These are phyloP conservation scores for Thymus mandschuricus DNA, from an alignment of 257 asterid genomes.

Conservation along the genomic window DNA sequence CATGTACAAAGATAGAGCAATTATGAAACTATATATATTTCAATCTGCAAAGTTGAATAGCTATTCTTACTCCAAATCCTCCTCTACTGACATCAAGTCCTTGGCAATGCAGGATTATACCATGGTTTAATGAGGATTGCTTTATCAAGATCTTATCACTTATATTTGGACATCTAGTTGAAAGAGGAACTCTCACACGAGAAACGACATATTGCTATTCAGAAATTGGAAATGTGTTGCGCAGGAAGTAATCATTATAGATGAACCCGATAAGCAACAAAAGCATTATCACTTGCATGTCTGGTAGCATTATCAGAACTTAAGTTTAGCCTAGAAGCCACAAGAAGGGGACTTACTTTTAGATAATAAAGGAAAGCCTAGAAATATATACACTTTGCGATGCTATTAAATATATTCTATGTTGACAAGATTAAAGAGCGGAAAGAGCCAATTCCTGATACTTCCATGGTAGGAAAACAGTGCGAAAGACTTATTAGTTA, in stretches of 20 bases:
- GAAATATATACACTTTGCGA: background rate
- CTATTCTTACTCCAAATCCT: conserved; percentile 12
- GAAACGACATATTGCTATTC: conserved; percentile 2
- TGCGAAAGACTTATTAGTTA: background rate
- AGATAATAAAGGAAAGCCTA: background rate
- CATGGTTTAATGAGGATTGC: conserved; percentile 11
- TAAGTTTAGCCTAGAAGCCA: conserved; percentile 9
- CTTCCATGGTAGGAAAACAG: background rate
- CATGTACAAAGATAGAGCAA: background rate
- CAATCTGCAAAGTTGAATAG: conserved; percentile 4
- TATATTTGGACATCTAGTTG: background rate
- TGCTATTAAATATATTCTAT: background rate
- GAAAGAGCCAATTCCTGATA: conserved; percentile 16
- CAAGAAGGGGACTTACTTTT: conserved; percentile 16
- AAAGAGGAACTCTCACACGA: background rate
- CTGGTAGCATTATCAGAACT: conserved; percentile 1
- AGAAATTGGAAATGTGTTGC: conserved; percentile 11
- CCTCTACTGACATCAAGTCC: background rate
- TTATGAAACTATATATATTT: conserved; percentile 14
- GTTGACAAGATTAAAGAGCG: background rate
- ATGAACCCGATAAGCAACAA: background rate
- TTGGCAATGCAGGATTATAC: background rate
- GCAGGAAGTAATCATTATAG: conserved; percentile 5
- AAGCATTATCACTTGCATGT: conserved; percentile 6
- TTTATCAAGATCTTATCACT: conserved; percentile 10